phyloP scores from a whole-genome alignment of 2,329 filamentous ascomycete genomes.

The Hypomyces rosellus region DNA sequence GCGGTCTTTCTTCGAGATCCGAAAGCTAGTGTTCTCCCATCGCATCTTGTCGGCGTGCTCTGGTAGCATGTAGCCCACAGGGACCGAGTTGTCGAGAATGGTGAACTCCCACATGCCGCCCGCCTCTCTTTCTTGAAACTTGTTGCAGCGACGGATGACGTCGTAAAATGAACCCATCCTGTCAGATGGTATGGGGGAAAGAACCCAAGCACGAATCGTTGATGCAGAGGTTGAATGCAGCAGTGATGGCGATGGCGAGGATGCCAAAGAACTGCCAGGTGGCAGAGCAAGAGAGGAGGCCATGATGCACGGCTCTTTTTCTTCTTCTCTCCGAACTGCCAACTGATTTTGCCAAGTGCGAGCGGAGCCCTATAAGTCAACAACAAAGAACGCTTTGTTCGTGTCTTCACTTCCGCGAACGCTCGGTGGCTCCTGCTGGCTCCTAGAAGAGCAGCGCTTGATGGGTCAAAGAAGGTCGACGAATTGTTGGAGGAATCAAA shows the following conservation, averaged over 20 bases:
- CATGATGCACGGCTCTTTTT: background rate
- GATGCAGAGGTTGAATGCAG: background rate
- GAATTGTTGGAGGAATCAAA: background rate
- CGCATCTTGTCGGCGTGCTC: constrained; percentile 15
- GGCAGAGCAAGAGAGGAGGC: constrained; percentile 4
- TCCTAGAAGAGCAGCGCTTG: background rate
- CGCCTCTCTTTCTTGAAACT: constrained; percentile 16
- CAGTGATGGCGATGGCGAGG: background rate
- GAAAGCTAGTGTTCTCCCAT: constrained; percentile 18
- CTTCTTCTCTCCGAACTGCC: no score
- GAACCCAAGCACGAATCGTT: constrained; percentile 8
- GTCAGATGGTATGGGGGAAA: background rate
- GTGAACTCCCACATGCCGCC: constrained; percentile 18
- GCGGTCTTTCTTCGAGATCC: constrained; percentile 9
- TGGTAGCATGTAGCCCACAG: constrained; percentile 21
- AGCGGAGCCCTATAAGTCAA: no score
- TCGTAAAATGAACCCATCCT: constrained; percentile 14
- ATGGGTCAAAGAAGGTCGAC: no score
- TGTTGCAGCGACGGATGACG: constrained; percentile 21
- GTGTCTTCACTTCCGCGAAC: background rate
- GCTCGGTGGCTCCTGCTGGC: constrained; percentile 4
- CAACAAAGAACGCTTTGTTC: background rate
- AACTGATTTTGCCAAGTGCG: no score
- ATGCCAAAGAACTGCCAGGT: background rate
- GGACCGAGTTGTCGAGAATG: constrained; percentile 16